Conservation (phyloP, 345 rosid species). For the Nephelium lappaceum region DNA sequence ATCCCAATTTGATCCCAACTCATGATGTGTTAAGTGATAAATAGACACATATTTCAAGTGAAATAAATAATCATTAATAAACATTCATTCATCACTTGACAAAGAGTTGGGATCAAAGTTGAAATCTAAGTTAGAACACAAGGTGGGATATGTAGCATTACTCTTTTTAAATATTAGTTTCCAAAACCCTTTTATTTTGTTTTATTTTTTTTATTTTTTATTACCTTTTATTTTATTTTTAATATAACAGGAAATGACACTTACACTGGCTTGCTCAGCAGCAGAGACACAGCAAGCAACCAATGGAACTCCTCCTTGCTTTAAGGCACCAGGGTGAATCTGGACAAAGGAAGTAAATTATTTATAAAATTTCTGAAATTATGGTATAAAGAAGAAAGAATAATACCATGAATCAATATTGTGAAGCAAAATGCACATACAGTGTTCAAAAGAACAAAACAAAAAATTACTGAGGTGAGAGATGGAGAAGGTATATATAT, state of each 20-base stretch:
- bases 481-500: background rate
- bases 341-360: slow-evolving; percentile 30
- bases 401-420: background rate
- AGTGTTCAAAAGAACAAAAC: background rate
- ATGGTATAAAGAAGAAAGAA: background rate
- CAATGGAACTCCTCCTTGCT: slow-evolving; percentile 80
- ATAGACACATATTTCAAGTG: too few species aligned
- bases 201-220: too few species aligned
- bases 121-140: too few species aligned
- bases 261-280: slow-evolving; percentile 83
- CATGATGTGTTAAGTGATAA: too few species aligned
- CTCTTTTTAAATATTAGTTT: background rate
- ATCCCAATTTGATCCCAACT: too few species aligned
- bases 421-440: background rate
- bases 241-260: slow-evolving; percentile 21
- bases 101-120: too few species aligned
- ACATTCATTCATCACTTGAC: too few species aligned
- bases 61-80: too few species aligned
- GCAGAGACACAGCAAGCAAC: slow-evolving; percentile 88
- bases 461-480: background rate
- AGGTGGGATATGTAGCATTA: too few species aligned
- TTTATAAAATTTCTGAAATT: background rate
- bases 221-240: background rate
- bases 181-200: background rate
- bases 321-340: slow-evolving; percentile 92